phyloP scores from a whole-genome alignment of 108 stramenopile species.

The Mayamaea pseudoterrestris region DNA sequence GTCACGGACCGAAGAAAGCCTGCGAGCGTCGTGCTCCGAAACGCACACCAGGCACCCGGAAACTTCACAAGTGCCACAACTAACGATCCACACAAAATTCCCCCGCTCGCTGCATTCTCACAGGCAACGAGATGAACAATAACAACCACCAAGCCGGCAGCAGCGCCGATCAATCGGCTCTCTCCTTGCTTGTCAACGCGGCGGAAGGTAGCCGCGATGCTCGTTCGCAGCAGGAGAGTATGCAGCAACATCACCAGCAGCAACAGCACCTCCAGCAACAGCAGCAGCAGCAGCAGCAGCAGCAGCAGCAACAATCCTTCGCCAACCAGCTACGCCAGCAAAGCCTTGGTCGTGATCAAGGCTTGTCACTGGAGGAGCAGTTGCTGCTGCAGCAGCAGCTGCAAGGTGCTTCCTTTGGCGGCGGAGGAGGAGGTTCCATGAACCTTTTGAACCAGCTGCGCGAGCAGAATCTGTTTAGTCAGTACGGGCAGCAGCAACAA shows the following conservation, averaged over 20 bases:
- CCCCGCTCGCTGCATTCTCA: neutral
- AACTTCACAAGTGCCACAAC: neutral
- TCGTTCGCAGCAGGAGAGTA: neutral
- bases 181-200: constrained; percentile 6
- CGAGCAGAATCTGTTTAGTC: constrained; percentile 3
- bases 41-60: no score
- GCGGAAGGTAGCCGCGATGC: constrained; percentile 1
- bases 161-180: constrained; percentile 4
- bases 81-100: neutral
- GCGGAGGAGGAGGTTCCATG: neutral
- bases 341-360: neutral
- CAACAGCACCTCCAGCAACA: neutral
- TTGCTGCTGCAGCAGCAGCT: constrained; percentile 6
- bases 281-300: neutral
- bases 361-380: constrained; percentile 6
- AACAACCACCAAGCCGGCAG: neutral
- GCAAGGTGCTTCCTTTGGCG: neutral
- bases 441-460: constrained; percentile 5
- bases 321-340: constrained; percentile 5
- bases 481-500: neutral
- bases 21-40: no score
- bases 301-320: constrained; percentile 1
- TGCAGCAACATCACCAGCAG: no score
- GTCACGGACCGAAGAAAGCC: no score
- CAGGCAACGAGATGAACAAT: neutral